Base-by-base conservation (phyloP, 441 rosid species). In the Gossypium davidsonii region DNA sequence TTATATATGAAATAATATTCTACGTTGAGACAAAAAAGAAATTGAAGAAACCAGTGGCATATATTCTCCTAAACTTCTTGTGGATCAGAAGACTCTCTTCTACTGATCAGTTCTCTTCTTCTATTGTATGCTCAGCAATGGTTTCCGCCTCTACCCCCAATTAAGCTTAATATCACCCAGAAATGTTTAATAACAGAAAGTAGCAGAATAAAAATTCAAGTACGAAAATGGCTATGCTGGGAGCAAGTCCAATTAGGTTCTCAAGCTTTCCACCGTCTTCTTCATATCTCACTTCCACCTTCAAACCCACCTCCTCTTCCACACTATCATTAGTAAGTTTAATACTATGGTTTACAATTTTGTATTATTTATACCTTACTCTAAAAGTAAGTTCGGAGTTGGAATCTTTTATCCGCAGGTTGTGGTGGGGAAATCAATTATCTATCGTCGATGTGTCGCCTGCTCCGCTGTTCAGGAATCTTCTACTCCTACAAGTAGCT, bases 401-500 rank as follows among this genome's bases (percentile, higher is more conserved):
- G 11, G 26, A 55, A 18, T 55, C 28, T 56, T 20, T 18, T 8
- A 9, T 55, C 26, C 25, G 82, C 79, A 84, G 89, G 89, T 80
- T 80, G 79, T 80, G 75, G 75, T 75, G 52, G 68, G 70, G 75
- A 83, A 80, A 80, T 71, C 74, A 23, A 70, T 73, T 9, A 73
- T 69, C 67, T 77, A 74, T 14, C 77, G 85, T 46, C 76, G 82
- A 67, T 83, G 83, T 70, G 76, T 82, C 9, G 73, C 67, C 26
- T 90, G 89, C 78, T 90, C 88, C 44, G 90, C 87, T 2, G 83
- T 85, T 71, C 97, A 89, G 79, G 97, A 92, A 66, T 86, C 98
- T 2, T 89, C 98, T 3, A 79, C 88, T 79, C 83, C 93, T 70
- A 73, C 98, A 18, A 85, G 92, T 88, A 55, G 44, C 39, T 10